Evolutionary conservation across 2,329 filamentous ascomycete species (phyloP), one percentile per base, ranked within the genome.

Genomic region (Kalmusia sp.): DNA sequence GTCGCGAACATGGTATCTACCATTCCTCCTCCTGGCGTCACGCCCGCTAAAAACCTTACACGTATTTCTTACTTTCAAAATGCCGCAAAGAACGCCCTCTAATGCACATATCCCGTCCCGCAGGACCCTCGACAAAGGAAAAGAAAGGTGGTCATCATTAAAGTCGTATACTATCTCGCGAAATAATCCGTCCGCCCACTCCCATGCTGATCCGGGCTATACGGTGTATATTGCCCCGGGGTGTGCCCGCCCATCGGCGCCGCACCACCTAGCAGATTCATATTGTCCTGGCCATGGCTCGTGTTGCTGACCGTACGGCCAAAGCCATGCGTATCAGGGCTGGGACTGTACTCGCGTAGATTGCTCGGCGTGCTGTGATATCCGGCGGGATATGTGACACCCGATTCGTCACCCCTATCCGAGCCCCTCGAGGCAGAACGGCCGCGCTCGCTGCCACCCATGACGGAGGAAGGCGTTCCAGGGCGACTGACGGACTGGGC

Each of bases 401-500:
- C 76, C 1, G 65, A 56, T 0, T 70, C 74, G 14, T 62, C 56
- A 37, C 17, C 51, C 8, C 64, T 45, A 3, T 68, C 65, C 1
- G 68, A 72, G 17, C 70, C 70, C 3, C 68, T 52, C 1, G 62
- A 67, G 3, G 38, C 37, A 1, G 63, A 57, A 3, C 71, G 58
- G 0, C 67, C 67, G 11, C 68, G 64, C 6, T 66, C 61, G 27
- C 54, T 56, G 9, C 61, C 64, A 17, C 51, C 57, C 6, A 68
- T 63, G 3, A 61, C 62, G 3, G 71, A 70, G 11, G 80, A 79
- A 0, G 87, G 87, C 0, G 87, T 90, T 15, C 81, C 84, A 0
- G 87, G 83, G 1, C 88, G 81, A 14, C 82, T 73, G 2, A 87
- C 57, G n/a, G 8, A 45, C 76, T 56, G 90, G 21, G 79, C 76